Percentiles rank a stretch among this genome's conserved stretches.
Conservation (phyloP, 768 basidiomycete genomes). For the Phlegmacium glaucopus region DNA sequence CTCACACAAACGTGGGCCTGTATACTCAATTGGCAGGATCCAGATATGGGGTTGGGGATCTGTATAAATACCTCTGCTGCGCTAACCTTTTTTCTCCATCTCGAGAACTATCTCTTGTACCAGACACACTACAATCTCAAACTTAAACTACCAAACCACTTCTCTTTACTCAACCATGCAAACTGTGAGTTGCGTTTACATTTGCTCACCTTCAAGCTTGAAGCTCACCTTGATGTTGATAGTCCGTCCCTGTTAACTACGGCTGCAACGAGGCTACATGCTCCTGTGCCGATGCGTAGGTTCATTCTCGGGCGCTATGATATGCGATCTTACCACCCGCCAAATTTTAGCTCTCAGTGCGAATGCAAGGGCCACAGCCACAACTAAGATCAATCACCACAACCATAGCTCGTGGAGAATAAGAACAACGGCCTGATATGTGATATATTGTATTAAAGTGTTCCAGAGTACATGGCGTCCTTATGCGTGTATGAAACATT, state of each 20-base stretch:
- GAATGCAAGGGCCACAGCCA: not conserved
- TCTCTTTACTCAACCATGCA: constrained; percentile 10
- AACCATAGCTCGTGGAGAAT: not conserved
- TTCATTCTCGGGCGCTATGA: not conserved
- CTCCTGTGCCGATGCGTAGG: constrained; percentile 23
- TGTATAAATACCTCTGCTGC: not conserved
- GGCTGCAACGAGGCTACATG: constrained; percentile 24
- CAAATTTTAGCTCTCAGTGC: constrained; percentile 3
- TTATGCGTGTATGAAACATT: too few species aligned
- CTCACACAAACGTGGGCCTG: constrained; percentile 16
- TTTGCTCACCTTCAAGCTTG: not conserved
- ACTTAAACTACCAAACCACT: constrained; percentile 3
- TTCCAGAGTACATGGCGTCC: too few species aligned
- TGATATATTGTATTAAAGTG: too few species aligned
- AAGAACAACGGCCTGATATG: not conserved
- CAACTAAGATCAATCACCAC: too few species aligned
- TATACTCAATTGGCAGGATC: too few species aligned
- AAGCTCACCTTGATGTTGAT: too few species aligned
- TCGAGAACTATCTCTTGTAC: too few species aligned
- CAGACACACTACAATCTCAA: not conserved
- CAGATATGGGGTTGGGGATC: too few species aligned
- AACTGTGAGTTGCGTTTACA: constrained; percentile 8
- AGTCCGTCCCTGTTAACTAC: constrained; percentile 23
- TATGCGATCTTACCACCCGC: not conserved
- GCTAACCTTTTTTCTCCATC: too few species aligned